Evolutionary conservation across 2,329 filamentous ascomycete genomes (phyloP).

Genomic region (Alternaria dauci): DNA sequence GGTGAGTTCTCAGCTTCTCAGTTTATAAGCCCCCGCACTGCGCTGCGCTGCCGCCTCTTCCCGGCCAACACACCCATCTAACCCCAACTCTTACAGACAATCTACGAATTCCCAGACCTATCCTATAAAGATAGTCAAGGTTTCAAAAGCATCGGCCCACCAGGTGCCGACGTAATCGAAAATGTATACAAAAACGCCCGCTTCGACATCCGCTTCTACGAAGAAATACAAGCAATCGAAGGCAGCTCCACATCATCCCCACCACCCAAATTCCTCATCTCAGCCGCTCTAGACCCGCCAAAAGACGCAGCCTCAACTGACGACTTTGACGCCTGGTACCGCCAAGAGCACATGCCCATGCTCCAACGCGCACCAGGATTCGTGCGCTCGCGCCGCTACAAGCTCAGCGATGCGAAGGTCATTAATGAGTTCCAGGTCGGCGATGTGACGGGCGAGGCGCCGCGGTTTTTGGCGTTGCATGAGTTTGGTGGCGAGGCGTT

Average conservation of each 20-base stretch:
- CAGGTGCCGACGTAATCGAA: slow-evolving; percentile 27
- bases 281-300: slow-evolving; percentile 18
- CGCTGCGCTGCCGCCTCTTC: background rate
- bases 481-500: slow-evolving; percentile 35
- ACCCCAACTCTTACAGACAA: slow-evolving; percentile 10
- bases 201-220: slow-evolving; percentile 42
- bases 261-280: slow-evolving; percentile 24
- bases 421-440: slow-evolving; percentile 31
- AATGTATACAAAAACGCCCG: slow-evolving; percentile 34
- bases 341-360: slow-evolving; percentile 26
- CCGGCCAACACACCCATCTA: background rate
- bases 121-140: slow-evolving; percentile 27
- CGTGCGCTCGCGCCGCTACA: slow-evolving; percentile 31
- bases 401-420: slow-evolving; percentile 24
- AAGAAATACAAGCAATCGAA: slow-evolving; percentile 12
- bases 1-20: background rate
- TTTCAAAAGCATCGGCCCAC: slow-evolving; percentile 37
- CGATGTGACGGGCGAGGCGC: slow-evolving; percentile 13
- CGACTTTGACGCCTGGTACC: slow-evolving; percentile 37
- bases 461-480: slow-evolving; percentile 32
- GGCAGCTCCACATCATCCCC: slow-evolving; percentile 1
- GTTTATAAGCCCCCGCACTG: background rate
- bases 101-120: slow-evolving; percentile 41
- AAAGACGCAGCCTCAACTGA: background rate
- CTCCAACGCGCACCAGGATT: slow-evolving; percentile 25